phyloP scores from a whole-genome alignment of 140 eudicot species.

The Cichorium intybus region DNA sequence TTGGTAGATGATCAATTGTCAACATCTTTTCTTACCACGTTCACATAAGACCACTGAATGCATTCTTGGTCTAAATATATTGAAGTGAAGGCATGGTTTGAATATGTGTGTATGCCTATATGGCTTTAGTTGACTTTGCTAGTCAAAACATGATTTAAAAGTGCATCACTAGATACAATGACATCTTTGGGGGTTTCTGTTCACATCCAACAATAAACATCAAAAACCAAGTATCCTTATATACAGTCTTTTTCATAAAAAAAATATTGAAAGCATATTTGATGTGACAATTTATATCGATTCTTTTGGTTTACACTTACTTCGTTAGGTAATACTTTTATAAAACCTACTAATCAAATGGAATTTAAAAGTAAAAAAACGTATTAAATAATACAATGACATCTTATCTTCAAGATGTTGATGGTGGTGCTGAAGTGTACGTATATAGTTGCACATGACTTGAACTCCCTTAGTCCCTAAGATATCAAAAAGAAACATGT shows the following conservation, averaged over 20 bases:
- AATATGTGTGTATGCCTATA: too few relatives aligned
- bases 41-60: too few relatives aligned
- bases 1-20: too few relatives aligned
- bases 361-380: neutral
- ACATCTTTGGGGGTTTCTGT: neutral
- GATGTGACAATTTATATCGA: neutral
- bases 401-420: constrained; percentile 4
- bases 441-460: constrained; percentile 15
- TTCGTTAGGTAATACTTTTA: neutral
- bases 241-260: neutral
- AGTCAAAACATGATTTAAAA: too few relatives aligned
- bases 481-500: constrained; percentile 18
- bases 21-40: too few relatives aligned
- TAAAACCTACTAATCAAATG: neutral
- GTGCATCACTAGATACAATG: neutral
- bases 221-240: neutral
- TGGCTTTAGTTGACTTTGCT: too few relatives aligned
- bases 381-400: neutral
- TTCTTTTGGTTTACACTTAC: neutral
- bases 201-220: neutral
- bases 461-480: constrained; percentile 28
- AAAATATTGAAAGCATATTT: neutral
- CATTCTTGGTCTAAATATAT: too few relatives aligned
- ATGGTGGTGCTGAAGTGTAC: neutral
- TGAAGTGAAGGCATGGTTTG: too few relatives aligned